Conservation (phyloP, 495 filamentous ascomycete genomes). For the Penicillium cosmopolitanum region DNA sequence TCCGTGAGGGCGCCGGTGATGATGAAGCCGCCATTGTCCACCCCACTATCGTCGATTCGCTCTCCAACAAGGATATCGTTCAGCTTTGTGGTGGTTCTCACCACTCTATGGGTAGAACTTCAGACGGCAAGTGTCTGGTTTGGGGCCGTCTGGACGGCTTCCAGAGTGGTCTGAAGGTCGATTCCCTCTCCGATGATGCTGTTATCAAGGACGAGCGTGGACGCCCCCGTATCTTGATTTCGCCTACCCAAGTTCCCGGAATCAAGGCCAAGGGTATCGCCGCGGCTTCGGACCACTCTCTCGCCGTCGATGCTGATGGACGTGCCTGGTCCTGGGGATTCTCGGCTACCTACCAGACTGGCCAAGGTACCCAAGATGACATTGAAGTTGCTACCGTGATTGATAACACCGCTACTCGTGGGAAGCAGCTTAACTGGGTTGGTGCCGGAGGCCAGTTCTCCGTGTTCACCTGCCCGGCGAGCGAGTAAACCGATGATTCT, state of each 20-base stretch:
- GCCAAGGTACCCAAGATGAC: slow-evolving; percentile 60
- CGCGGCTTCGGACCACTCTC: slow-evolving; percentile 60
- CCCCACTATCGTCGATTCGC: slow-evolving; percentile 62
- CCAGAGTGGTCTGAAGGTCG: slow-evolving; percentile 59
- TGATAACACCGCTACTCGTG: slow-evolving; percentile 61
- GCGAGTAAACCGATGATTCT: slow-evolving; percentile 9
- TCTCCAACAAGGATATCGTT: slow-evolving; percentile 50
- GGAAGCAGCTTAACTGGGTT: slow-evolving; percentile 58
- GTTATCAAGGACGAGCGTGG: slow-evolving; percentile 53
- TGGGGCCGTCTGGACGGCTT: slow-evolving; percentile 65
- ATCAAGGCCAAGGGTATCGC: slow-evolving; percentile 48
- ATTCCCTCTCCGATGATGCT: slow-evolving; percentile 49
- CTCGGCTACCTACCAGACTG: slow-evolving; percentile 65
- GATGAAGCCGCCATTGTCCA: slow-evolving; percentile 60
- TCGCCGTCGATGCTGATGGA: slow-evolving; percentile 60
- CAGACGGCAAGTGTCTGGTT: slow-evolving; percentile 56
- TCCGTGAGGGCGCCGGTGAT: slow-evolving; percentile 68
- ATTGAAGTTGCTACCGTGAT: slow-evolving; percentile 60
- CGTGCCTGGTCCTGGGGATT: slow-evolving; percentile 67
- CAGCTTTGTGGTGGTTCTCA: slow-evolving; percentile 59
- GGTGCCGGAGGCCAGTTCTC: slow-evolving; percentile 67
- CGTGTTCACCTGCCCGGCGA: slow-evolving; percentile 43
- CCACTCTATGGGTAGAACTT: slow-evolving; percentile 59
- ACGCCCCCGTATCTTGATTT: slow-evolving; percentile 57
- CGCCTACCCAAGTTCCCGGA: slow-evolving; percentile 55